Conservation (phyloP, 2,329 filamentous ascomycete species). For the Blastomyces percursus region DNA sequence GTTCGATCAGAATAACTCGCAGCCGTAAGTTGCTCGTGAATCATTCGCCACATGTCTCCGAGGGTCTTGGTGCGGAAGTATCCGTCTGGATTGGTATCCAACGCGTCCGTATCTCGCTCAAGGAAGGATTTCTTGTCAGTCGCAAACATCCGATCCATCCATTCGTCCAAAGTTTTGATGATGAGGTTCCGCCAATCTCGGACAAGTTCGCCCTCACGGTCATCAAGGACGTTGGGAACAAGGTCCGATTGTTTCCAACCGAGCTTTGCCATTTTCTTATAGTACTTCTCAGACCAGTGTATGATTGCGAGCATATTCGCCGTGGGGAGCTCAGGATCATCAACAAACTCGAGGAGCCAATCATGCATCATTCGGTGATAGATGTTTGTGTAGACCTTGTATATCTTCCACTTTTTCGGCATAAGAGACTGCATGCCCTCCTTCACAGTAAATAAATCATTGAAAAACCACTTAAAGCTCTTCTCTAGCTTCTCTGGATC, state of each 20-base stretch:
- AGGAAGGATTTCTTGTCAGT: constrained; percentile 74
- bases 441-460: constrained; percentile 90
- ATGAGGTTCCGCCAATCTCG: constrained; percentile 91
- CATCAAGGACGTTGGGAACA: constrained; percentile 76
- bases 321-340: constrained; percentile 73
- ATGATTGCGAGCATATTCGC: constrained; percentile 84
- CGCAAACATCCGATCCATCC: constrained; percentile 85
- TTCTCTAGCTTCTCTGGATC: constrained; percentile 79
- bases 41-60: constrained; percentile 94
- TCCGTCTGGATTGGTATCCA: constrained; percentile 79
- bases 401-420: constrained; percentile 95
- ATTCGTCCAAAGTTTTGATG: constrained; percentile 89
- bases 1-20: constrained; percentile 73
- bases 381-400: constrained; percentile 76
- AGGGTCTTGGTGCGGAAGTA: constrained; percentile 87
- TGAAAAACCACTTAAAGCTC: constrained; percentile 91
- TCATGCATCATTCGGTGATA: constrained; percentile 96
- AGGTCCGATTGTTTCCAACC: constrained; percentile 69
- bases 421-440: constrained; percentile 84
- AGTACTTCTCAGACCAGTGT: constrained; percentile 92
- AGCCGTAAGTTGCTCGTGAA: constrained; percentile 80
- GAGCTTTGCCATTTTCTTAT: constrained; percentile 86
- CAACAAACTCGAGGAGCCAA: constrained; percentile 70
- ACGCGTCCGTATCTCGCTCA: constrained; percentile 64
- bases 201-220: constrained; percentile 78